Base-by-base conservation (phyloP, 2,329 filamentous ascomycete species). In the Microsporum ferrugineum region DNA sequence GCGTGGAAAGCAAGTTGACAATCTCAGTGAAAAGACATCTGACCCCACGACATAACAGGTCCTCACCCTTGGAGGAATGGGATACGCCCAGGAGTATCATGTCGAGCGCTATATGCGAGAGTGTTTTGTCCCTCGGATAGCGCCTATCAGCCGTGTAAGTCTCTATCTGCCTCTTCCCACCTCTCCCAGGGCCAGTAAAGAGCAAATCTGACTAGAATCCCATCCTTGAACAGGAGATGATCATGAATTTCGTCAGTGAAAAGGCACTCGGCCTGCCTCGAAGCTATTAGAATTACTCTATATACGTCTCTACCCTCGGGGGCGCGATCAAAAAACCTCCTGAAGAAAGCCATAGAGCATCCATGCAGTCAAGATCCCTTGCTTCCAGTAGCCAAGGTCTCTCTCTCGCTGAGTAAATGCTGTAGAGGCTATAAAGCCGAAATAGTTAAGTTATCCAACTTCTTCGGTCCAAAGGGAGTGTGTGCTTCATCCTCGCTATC, bases 51-150 rank as follows among this genome's bases (percentile, higher is more conserved):
- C 14, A 55, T 51, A 17, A 59, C 27, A 65, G 64, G 62, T 65
- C 38, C 60, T 85, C 64, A 76, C 77, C 1, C 81, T 83, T 68
- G 82, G 83, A 33, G 83, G 83, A 0, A 85, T 85, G 82, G 82
- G 82, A 0, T 85, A 85, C 71, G 82, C 82, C 5, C 78, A 81
- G 62, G 83, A 85, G 66, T 85, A 84, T 66, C 79, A 85, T 68
- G 83, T 85, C 0, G 82, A 85, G 70, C 72, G 83, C 55, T 85
- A 82, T 69, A 66, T 85, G 59, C 73, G 83, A 41, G 82, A 84
- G 69, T 80, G 79, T 59, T 78, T 84, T 61, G 81, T 84, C 7
- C 82, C 82, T 0, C 69, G 82, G 27, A 82, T 85, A 63, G 82
- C 82, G 2, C 82, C 82, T 0, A 80, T 85, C 4, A 83, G 80